phyloP scores from a whole-genome alignment of 345 rosid genomes.

The Odontarrhena argentea region DNA sequence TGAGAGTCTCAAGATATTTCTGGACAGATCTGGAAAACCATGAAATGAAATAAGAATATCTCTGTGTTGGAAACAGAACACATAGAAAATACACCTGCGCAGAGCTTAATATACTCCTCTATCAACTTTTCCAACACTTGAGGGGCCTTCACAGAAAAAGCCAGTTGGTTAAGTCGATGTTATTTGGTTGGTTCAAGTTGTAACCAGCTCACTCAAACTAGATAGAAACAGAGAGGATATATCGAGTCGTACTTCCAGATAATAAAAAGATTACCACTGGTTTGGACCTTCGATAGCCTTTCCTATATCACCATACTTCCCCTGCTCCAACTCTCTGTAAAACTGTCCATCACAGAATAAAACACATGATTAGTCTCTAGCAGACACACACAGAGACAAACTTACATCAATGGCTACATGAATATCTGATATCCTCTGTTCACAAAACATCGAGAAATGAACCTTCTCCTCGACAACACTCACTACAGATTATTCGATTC shows the following conservation, averaged over 20 bases:
- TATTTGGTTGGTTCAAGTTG: too few relatives aligned
- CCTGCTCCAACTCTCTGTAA: slow-evolving; percentile 67
- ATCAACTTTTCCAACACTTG: slow-evolving; percentile 51
- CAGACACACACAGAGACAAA: slow-evolving; percentile 4
- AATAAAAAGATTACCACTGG: slow-evolving; percentile 58
- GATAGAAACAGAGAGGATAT: too few relatives aligned
- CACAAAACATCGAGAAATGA: background rate
- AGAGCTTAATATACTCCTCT: slow-evolving; percentile 72
- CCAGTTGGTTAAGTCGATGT: too few relatives aligned
- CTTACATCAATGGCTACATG: slow-evolving; percentile 89
- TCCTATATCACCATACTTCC: slow-evolving; percentile 73
- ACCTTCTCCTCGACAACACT: too few relatives aligned
- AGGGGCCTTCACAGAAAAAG: slow-evolving; percentile 69
- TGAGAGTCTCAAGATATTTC: slow-evolving; percentile 72
- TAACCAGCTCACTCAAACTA: too few relatives aligned
- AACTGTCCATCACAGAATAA: slow-evolving; percentile 44
- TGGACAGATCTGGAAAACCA: slow-evolving; percentile 61
- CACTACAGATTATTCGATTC: background rate
- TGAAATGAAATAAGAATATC: slow-evolving; percentile 10
- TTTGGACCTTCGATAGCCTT: slow-evolving; percentile 78
- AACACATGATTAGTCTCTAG: background rate
- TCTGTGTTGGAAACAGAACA: background rate
- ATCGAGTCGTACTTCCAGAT: too few relatives aligned
- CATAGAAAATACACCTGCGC: slow-evolving; percentile 53
- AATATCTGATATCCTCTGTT: slow-evolving; percentile 87